phyloP scores from a whole-genome alignment of 257 asterid genomes.

The Thymus mandschuricus region DNA sequence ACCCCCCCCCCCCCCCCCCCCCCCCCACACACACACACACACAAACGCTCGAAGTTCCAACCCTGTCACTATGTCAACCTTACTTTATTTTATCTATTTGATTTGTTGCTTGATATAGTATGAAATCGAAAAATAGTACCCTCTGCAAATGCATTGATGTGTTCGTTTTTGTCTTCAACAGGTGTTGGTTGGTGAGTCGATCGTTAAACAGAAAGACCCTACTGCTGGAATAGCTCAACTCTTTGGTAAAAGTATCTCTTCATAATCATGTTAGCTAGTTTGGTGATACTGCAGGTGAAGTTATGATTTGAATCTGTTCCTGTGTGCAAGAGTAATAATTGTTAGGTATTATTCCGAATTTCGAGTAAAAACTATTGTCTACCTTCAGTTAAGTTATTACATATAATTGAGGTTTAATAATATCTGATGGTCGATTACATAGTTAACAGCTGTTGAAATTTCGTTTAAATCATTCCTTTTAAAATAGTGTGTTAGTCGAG shows the following conservation, averaged over 20 bases:
- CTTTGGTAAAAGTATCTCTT: conserved; percentile 76
- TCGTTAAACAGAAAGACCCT: conserved; percentile 84
- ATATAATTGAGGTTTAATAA: too few species aligned
- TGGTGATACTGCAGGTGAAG: neutral
- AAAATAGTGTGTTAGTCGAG: too few species aligned
- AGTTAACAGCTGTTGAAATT: too few species aligned
- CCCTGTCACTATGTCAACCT: too few species aligned
- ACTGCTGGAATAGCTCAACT: conserved; percentile 64
- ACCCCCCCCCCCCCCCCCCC: too few species aligned
- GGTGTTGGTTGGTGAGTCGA: conserved; percentile 94
- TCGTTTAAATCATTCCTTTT: too few species aligned
- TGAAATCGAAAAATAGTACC: neutral
- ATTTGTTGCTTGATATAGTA: neutral
- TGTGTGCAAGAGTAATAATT: neutral
- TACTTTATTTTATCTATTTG: neutral
- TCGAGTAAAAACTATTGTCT: too few species aligned
- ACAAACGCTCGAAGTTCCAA: too few species aligned
- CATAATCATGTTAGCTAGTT: conserved; percentile 32
- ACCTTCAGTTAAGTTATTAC: too few species aligned
- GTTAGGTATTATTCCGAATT: neutral
- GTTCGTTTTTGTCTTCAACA: conserved; percentile 33
- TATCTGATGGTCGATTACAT: too few species aligned
- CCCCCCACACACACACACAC: too few species aligned
- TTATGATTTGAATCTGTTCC: too few species aligned
- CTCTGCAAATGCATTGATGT: neutral